A percentile compares a stretch with the other conserved stretches of the same genome.
Evolutionary conservation across 2,329 filamentous ascomycete genomes (phyloP).

Genomic region (Alternaria sp.): DNA sequence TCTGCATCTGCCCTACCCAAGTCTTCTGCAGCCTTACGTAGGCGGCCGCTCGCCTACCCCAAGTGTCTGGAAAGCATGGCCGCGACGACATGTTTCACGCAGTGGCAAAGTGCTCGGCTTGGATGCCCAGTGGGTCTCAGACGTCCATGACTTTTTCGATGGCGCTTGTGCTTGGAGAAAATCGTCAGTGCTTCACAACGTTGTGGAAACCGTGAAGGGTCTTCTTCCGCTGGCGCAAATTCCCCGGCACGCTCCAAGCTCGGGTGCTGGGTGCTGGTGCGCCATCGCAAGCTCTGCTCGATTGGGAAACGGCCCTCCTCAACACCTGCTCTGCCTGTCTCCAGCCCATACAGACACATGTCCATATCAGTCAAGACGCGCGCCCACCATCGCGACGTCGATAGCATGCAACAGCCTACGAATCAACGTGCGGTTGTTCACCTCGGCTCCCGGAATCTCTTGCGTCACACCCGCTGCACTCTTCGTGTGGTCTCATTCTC

Average conservation of each 20-base stretch:
- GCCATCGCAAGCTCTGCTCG: constrained; percentile 19
- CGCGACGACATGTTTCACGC: background rate
- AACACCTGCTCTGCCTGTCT: constrained; percentile 27
- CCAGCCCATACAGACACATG: constrained; percentile 19
- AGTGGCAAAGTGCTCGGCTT: constrained; percentile 16
- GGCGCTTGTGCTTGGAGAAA: background rate
- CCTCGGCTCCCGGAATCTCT: background rate
- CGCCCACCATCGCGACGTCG: background rate
- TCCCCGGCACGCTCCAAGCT: constrained; percentile 2
- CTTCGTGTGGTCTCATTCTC: background rate
- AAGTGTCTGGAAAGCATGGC: background rate
- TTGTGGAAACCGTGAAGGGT: constrained; percentile 4
- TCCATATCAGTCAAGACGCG: constrained; percentile 8
- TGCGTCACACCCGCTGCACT: background rate
- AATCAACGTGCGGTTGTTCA: background rate
- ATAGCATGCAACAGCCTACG: background rate
- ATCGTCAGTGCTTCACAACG: constrained; percentile 5
- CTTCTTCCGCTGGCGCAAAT: constrained; percentile 4
- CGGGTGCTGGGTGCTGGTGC: background rate
- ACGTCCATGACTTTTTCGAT: constrained; percentile 2
- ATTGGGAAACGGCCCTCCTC: constrained; percentile 23
- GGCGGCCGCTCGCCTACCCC: background rate
- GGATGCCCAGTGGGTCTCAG: background rate
- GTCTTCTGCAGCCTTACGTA: constrained; percentile 20
- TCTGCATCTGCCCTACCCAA: constrained; percentile 7